Evolutionary conservation across 345 rosid genomes (phyloP), one percentile per base, ranked within the genome.

Genomic region (Psidium friedrichsthalianum): DNA sequence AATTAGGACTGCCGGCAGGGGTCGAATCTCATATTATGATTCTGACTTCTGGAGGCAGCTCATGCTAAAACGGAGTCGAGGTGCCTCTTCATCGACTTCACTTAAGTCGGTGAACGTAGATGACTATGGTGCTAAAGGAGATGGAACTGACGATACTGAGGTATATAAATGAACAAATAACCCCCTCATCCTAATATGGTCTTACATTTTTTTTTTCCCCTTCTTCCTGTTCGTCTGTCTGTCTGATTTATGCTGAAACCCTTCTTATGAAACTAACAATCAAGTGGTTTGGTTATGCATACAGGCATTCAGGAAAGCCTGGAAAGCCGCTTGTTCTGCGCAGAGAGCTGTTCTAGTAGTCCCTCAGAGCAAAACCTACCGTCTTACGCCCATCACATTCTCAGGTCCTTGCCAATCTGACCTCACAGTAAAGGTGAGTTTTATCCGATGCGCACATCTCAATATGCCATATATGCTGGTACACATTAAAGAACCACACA

Each of bases 261-360:
- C 24, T 32, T 69, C 78, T 36, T 9, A 24, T 47, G 44, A 10
- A 69, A 36, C 25, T 69, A 36, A 69, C 80, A 36, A 24, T 69
- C 80, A 32, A 42, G 47, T 51, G 57, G 2, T 52, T 18, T 24
- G 78, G 44, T 29, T 83, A 84, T 57, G 29, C 74, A 29, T 86
- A 69, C 55, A 94, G 97, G 96, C 96, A 64, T 94, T 94, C 82
- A 8, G 8, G 86, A 86, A 88, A 87, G 97, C 95, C 53, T 94
- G 97, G 97, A 52, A 89, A 9, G 88, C 80, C 83, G 89, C 89
- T 29, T 87, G 87, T 55, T 44, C 89, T 7, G n/a, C 85, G 10
- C 85, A 83, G 40, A 82, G 84, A 27, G 89, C 83, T 18, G 83
- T 76, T 6, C 56, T 87, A 4, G 83, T 85, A 5, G 87, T 87